phyloP scores from a whole-genome alignment of 1,284 basidiomycete genomes.

The Sporisorium exsertum region DNA sequence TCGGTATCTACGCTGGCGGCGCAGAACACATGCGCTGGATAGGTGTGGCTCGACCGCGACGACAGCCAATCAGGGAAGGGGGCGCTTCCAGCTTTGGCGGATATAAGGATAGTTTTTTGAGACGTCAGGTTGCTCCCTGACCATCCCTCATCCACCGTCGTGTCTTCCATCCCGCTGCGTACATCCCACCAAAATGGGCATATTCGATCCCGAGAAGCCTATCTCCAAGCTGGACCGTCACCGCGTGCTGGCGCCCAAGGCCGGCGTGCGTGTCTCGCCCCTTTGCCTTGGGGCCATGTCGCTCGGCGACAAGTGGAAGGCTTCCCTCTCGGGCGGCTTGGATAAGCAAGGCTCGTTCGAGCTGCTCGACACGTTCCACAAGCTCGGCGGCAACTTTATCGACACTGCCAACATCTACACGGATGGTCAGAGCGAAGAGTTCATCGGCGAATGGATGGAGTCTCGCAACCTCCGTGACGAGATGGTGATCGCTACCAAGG shows the following conservation, averaged over 20 bases:
- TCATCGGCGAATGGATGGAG: conserved; percentile 76
- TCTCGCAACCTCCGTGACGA: conserved; percentile 73
- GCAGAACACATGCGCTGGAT: too few species aligned
- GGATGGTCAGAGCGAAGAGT: conserved; percentile 73
- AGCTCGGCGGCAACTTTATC: conserved; percentile 72
- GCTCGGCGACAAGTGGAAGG: conserved; percentile 72
- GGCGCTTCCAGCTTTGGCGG: too few species aligned
- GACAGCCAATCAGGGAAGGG: too few species aligned
- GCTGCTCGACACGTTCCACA: conserved; percentile 53
- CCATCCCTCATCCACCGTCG: neutral
- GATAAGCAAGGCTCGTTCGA: conserved; percentile 46
- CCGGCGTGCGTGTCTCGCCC: conserved; percentile 72
- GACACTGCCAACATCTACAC: conserved; percentile 74
- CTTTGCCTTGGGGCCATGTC: conserved; percentile 73
- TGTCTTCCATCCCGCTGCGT: too few species aligned
- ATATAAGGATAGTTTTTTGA: neutral
- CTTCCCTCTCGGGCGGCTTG: conserved; percentile 38
- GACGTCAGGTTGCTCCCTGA: too few species aligned
- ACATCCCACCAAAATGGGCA: conserved; percentile 20
- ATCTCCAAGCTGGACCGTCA: conserved; percentile 64
- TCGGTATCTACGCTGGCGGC: too few species aligned
- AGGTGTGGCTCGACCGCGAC: too few species aligned
- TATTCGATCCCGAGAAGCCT: conserved; percentile 46
- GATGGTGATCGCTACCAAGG: conserved; percentile 75
- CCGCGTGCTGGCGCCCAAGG: conserved; percentile 71